Evolutionary conservation across 2,329 filamentous ascomycete genomes (phyloP).

Genomic region (Thermothelomyces thermophilus): DNA sequence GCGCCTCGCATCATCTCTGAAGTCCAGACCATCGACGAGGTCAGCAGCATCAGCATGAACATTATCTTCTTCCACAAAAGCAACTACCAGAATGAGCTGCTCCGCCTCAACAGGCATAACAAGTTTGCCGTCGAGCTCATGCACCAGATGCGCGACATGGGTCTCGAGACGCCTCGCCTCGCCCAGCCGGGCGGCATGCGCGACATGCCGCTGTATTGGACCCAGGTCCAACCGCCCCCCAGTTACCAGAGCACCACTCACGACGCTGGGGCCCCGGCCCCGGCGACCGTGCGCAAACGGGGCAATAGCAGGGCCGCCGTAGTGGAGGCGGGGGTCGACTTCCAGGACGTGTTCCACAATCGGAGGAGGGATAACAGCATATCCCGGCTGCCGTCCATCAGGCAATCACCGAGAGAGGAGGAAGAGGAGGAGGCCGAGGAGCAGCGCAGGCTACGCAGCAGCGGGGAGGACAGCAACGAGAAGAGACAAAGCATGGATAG

Average conservation of each 20-base stretch:
- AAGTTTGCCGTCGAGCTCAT: conserved; percentile 91
- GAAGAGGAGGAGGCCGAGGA: conserved; percentile 3
- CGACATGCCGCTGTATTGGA: conserved; percentile 56
- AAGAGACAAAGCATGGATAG: conserved; percentile 14
- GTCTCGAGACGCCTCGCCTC: conserved; percentile 77
- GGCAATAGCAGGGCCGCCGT: conserved; percentile 17
- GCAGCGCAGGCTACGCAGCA: neutral
- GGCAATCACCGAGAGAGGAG: conserved; percentile 19
- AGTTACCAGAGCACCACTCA: conserved; percentile 3
- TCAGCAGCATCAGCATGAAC: conserved; percentile 80
- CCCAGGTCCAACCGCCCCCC: conserved; percentile 26
- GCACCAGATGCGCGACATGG: conserved; percentile 73
- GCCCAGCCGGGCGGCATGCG: conserved; percentile 62
- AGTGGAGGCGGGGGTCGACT: conserved; percentile 24
- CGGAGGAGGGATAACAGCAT: conserved; percentile 16
- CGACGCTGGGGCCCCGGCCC: neutral
- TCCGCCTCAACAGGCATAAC: conserved; percentile 85
- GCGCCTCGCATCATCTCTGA: conserved; percentile 52
- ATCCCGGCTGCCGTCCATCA: conserved; percentile 17
- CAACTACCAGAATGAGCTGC: conserved; percentile 90
- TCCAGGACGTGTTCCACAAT: conserved; percentile 25
- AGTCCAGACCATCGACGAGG: conserved; percentile 70
- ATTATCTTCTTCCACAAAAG: conserved; percentile 97
- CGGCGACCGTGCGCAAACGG: conserved; percentile 11
- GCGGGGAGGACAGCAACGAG: conserved; percentile 6